These are phyloP conservation scores for Aspergillus alliaceus DNA, from an alignment of 2,329 filamentous ascomycete genomes.

Conservation along the genomic window DNA sequence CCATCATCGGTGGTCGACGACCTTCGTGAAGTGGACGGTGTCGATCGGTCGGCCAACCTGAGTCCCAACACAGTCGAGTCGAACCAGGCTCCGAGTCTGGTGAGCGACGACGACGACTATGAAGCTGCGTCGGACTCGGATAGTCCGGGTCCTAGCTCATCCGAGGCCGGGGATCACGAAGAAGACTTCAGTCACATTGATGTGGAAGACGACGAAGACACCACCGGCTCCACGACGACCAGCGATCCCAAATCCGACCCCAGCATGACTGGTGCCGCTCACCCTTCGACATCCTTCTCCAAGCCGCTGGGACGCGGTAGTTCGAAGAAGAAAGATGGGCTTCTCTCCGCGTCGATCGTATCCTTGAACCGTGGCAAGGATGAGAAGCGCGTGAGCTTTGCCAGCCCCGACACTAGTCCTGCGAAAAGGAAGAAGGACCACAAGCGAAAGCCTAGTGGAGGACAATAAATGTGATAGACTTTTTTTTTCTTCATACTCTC, in stretches of 20 bases:
- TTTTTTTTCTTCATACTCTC: conserved; percentile 9
- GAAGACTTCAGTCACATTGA: conserved; percentile 46
- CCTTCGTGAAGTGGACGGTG: conserved; percentile 50
- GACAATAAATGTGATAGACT: conserved; percentile 19
- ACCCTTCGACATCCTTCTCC: conserved; percentile 26
- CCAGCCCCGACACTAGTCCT: conserved; percentile 33
- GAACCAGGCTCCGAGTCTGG: conserved; percentile 75
- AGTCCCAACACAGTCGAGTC: conserved; percentile 70
- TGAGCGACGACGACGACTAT: conserved; percentile 78
- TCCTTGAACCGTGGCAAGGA: conserved; percentile 31
- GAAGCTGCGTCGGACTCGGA: conserved; percentile 66
- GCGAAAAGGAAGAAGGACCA: conserved; percentile 28
- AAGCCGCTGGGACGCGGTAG: conserved; percentile 32
- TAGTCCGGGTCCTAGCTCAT: conserved; percentile 53
- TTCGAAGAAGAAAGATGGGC: conserved; percentile 30
- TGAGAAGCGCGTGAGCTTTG: conserved; percentile 40
- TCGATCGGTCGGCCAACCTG: conserved; percentile 52
- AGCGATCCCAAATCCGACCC: conserved; percentile 36
- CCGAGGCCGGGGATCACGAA: conserved; percentile 56
- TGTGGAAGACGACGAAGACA: conserved; percentile 47
- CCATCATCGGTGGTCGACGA: conserved; percentile 42
- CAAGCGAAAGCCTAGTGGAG: conserved; percentile 22
- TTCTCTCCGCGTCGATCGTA: conserved; percentile 26
- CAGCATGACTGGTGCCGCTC: conserved; percentile 29
- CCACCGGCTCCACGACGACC: conserved; percentile 32